Evolutionary conservation across 177 flowering plant genomes (phyloP).

Genomic region (Telopea speciosissima): DNA sequence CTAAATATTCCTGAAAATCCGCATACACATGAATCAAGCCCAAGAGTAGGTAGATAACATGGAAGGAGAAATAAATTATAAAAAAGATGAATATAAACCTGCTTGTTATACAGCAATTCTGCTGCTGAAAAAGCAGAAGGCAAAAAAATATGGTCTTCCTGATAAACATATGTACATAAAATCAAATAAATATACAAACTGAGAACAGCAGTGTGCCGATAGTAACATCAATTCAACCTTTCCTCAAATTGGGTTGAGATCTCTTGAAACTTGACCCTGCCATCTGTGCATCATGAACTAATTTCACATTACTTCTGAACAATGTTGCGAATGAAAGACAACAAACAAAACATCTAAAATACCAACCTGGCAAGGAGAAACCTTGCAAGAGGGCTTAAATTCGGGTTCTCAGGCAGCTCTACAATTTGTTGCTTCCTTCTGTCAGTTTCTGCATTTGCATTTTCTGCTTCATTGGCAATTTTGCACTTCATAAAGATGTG

Average conservation of each 20-base stretch:
- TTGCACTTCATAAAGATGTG: conserved; percentile 45
- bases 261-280: conserved; percentile 79
- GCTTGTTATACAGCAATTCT: conserved; percentile 21
- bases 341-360: not conserved
- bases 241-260: conserved; percentile 45
- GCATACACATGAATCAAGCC: not conserved
- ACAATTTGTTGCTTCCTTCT: conserved; percentile 48
- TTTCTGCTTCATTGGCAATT: conserved; percentile 21
- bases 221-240: conserved; percentile 9
- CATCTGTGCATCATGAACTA: conserved; percentile 58
- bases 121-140: conserved; percentile 17
- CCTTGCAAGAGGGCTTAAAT: conserved; percentile 81
- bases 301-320: not conserved
- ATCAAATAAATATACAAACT: conserved; percentile 30
- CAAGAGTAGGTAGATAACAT: not conserved
- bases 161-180: conserved; percentile 48
- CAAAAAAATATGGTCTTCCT: conserved; percentile 16
- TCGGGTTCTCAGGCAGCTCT: conserved; percentile 47
- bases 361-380: conserved; percentile 85
- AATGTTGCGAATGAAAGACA: not conserved
- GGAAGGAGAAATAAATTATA: not conserved
- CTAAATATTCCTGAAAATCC: too few species aligned
- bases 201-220: conserved; percentile 15
- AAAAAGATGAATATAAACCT: conserved; percentile 3
- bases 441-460: conserved; percentile 37